Base-by-base conservation (phyloP, 768 basidiomycete species). In the Rhodotorula babjevae region DNA sequence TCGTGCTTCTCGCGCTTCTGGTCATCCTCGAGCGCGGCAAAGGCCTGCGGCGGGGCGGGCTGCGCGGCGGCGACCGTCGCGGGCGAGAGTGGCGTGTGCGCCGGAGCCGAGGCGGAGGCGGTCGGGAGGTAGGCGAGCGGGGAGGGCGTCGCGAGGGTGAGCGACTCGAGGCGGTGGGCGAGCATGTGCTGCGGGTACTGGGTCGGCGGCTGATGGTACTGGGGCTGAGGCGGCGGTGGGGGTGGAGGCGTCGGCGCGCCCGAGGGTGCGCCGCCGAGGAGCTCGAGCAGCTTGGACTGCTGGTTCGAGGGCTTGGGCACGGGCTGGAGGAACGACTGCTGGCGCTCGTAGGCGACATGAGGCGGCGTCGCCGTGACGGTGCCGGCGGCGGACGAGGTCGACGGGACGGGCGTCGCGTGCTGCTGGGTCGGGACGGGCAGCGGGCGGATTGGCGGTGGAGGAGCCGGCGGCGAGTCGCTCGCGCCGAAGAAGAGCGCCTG, bases 401-500 rank as follows among this genome's bases (percentile, higher is more conserved):
- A 56, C 27, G 59, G 29, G 44, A 42, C 21, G 59, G 19, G 33
- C 33, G 56, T 36, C 23, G 59, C 36, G 42, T 14, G 11, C 52
- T 55, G 46, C n/a, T 44, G 59, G 10, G 40, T 10, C 19, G 60
- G 40, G 42, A 68, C 40, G 27, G 67, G 67, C 7, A 53, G 50
- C 12, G 61, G 67, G 16, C 31, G 61, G 2, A 44, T 21, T 18
- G 50, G 60, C 19, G 52, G 40, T 0, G 61, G 65, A 29, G 61
- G 58, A 15, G 40, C 23, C 21, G 23, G 25, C 58, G 23, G 6
- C 21, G 33, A 33, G 14, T 42, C 40, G 40, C 0, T 25, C 12
- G 23, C 40, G 58, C 74, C 77, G 42, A 79, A 77, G 74, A 77
- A 79, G 52, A 77, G 52, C 4, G 72, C 77, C 40, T 72, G 68